phyloP scores from a whole-genome alignment of 1,284 basidiomycete genomes.

The Irpex sp. region DNA sequence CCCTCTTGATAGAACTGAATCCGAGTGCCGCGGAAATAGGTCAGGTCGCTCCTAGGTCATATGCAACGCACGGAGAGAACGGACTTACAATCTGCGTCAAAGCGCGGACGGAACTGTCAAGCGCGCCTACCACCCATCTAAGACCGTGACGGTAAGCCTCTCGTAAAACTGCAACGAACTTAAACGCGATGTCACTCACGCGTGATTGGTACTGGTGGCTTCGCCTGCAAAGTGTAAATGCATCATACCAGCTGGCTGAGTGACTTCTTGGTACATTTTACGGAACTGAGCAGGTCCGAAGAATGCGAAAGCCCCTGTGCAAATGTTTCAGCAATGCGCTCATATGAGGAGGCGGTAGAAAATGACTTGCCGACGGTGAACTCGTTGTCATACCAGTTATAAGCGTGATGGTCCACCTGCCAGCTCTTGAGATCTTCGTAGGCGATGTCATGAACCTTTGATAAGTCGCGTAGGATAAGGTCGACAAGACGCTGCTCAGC shows the following conservation, averaged over 20 bases:
- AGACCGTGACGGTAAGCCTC: too few relatives aligned
- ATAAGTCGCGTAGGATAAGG: slow-evolving; percentile 19
- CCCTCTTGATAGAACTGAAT: not conserved
- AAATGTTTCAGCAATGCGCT: not conserved
- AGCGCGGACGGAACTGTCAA: not conserved
- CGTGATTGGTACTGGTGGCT: slow-evolving; percentile 24
- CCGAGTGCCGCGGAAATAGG: too few relatives aligned
- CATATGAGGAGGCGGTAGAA: not conserved
- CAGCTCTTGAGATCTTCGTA: slow-evolving; percentile 1
- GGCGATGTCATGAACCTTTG: slow-evolving; percentile 18
- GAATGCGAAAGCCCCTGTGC: slow-evolving; percentile 16
- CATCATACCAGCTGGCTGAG: slow-evolving; percentile 16
- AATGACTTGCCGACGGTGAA: slow-evolving; percentile 12
- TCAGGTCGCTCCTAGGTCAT: too few relatives aligned
- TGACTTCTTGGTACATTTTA: not conserved
- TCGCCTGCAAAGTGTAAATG: slow-evolving; percentile 25
- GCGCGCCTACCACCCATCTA: not conserved
- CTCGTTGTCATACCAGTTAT: slow-evolving; percentile 16
- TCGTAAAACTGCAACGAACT: not conserved
- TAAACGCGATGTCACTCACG: slow-evolving; percentile 9
- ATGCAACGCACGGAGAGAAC: too few relatives aligned
- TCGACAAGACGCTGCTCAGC: slow-evolving; percentile 15
- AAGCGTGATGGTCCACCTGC: slow-evolving; percentile 14
- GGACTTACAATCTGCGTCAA: too few relatives aligned
- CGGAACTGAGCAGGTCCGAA: slow-evolving; percentile 21